Base-by-base conservation (phyloP, 2,329 filamentous ascomycete genomes). In the Cordyceps farinosa region DNA sequence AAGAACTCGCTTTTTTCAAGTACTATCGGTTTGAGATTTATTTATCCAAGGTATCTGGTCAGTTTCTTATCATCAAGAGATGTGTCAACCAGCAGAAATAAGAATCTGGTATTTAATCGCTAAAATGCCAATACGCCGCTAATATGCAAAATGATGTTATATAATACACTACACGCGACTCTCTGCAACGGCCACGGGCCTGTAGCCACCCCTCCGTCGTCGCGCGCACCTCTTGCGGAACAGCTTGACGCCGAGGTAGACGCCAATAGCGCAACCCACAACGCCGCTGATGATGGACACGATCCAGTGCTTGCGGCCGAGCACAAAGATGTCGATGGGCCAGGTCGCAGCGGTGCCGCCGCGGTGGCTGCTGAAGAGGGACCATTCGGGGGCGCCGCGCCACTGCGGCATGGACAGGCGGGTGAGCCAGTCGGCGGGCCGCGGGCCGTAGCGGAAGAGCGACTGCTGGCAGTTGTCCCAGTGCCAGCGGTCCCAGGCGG, bases 381-480 rank as follows among this genome's bases (percentile, higher is more conserved):
- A 54, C 59, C 59, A 61, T 9, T 61, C 32, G 30, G 59, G 59
- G 13, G 59, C 59, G n/a, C 59, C 59, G 59, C 59, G 59, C 59
- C 59, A 61, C 22, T 44, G 59, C 30, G 59, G 59, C 59, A 61
- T 54, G 40, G 59, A 61, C 17, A 61, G 50, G 11, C 59, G 30
- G 29, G 51, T 61, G n/a, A 61, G 59, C 45, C 57, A 60, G 45
- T 42, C 27, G 32, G 45, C 22, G 4, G 45, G 2, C 22, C 22
- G 22, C 34, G 5, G 38, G 27, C 47, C 57, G 7, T 30, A 22
- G 22, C 30, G 36, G 42, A 47, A 55, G 9, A 54, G 50, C 30
- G 38, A 32, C 42, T 47, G 59, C 30, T 54, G 59, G 50, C 34
- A 54, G 4, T 61, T 50, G 13, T 54, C 40, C 59, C 59, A 61